Conservation (phyloP, 2,329 filamentous ascomycete genomes). For the Leptographium galeiforme region DNA sequence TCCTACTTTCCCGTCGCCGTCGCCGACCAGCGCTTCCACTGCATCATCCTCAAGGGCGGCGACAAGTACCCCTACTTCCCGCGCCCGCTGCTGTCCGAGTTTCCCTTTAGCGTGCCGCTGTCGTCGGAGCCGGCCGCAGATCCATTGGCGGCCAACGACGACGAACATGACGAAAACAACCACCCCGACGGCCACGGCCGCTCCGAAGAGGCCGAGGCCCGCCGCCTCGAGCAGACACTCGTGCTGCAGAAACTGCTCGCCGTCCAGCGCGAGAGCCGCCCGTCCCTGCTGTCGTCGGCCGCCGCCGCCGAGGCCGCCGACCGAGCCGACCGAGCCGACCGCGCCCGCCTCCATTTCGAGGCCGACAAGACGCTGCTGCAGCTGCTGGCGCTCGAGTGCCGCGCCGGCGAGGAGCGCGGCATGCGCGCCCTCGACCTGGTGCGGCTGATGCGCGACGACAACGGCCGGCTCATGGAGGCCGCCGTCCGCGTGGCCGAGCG, state of each 20-base stretch:
- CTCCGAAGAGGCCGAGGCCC: constrained; percentile 30
- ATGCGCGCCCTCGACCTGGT: constrained; percentile 94
- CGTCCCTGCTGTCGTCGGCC: constrained; percentile 16
- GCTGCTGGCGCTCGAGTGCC: constrained; percentile 77
- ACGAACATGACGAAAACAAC: constrained; percentile 15
- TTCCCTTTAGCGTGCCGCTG: constrained; percentile 79
- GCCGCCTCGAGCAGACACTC: constrained; percentile 66
- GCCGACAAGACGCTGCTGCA: constrained; percentile 85
- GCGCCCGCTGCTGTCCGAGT: constrained; percentile 78
- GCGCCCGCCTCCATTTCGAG: constrained; percentile 61
- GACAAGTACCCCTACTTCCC: constrained; percentile 91
- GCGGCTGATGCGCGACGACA: constrained; percentile 67
- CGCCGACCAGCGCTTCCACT: constrained; percentile 84
- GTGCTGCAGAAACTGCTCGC: constrained; percentile 61
- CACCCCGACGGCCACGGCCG: too few species aligned
- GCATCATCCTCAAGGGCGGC: constrained; percentile 94
- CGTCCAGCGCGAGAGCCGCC: constrained; percentile 56
- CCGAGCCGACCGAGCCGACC: not conserved
- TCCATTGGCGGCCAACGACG: constrained; percentile 11
- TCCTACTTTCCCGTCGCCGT: constrained; percentile 93
- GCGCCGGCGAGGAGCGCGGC: constrained; percentile 80
- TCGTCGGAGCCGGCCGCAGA: constrained; percentile 33
- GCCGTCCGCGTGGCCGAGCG: constrained; percentile 79
- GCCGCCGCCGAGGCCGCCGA: not conserved
- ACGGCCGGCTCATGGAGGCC: constrained; percentile 81